Evolutionary conservation across 441 rosid genomes (phyloP).

Genomic region (Adansonia gregorii): DNA sequence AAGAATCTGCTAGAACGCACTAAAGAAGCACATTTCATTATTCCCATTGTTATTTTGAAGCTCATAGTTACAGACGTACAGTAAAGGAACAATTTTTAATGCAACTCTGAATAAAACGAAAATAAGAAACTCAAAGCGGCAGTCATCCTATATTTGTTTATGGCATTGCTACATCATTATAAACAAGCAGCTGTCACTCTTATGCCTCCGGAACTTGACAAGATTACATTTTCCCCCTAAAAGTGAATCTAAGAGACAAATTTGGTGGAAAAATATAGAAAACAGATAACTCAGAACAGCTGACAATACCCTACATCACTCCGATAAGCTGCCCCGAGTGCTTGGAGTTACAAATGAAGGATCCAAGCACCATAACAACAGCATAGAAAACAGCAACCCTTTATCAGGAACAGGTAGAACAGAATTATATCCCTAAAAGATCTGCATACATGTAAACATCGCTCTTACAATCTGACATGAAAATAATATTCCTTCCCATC

Average conservation of each 20-base stretch:
- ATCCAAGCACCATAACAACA: neutral
- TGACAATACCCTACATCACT: neutral
- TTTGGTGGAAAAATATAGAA: neutral
- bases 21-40: slow-evolving; percentile 1
- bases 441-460: neutral
- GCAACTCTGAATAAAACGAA: neutral
- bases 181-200: neutral
- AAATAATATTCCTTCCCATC: neutral
- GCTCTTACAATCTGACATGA: neutral
- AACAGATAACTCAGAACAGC: neutral
- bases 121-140: neutral
- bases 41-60: neutral
- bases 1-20: neutral
- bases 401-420: neutral
- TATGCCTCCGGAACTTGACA: neutral
- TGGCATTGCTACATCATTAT: neutral
- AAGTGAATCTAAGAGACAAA: neutral
- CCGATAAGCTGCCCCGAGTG: neutral
- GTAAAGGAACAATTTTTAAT: neutral
- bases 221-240: neutral
- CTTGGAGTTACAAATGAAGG: neutral
- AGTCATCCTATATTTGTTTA: neutral
- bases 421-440: neutral
- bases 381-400: slow-evolving; percentile 2
- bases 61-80: neutral